Percentiles rank a stretch among this genome's conserved stretches.
phyloP scores from a whole-genome alignment of 2,329 filamentous ascomycete genomes.

The Dryadomyces quercivorus region DNA sequence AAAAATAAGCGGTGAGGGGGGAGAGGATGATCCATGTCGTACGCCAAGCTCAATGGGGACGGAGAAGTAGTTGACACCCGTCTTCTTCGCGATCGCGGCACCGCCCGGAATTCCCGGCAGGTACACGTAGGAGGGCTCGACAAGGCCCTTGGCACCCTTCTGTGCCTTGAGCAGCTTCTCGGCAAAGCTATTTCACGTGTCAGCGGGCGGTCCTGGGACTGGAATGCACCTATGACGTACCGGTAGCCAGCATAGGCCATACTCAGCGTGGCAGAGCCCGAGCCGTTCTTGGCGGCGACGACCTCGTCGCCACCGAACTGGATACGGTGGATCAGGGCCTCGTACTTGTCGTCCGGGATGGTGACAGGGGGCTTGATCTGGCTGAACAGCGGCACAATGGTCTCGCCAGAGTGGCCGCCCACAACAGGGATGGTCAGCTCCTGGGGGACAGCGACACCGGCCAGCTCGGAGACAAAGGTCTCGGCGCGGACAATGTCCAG shows the following conservation, averaged over 20 bases:
- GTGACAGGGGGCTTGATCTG: slow-evolving; percentile 67
- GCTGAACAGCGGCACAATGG: slow-evolving; percentile 96
- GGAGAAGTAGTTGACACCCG: slow-evolving; percentile 87
- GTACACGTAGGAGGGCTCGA: slow-evolving; percentile 95
- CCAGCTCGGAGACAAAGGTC: slow-evolving; percentile 84
- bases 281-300: slow-evolving; percentile 75
- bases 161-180: slow-evolving; percentile 84
- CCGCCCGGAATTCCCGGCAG: slow-evolving; percentile 81
- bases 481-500: slow-evolving; percentile 96
- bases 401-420: slow-evolving; percentile 95
- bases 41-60: slow-evolving; percentile 92
- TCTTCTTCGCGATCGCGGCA: slow-evolving; percentile 71
- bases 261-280: slow-evolving; percentile 71
- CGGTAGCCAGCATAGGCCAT: slow-evolving; percentile 91
- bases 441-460: slow-evolving; percentile 69
- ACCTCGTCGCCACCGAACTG: slow-evolving; percentile 97
- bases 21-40: slow-evolving; percentile 30
- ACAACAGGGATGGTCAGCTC: slow-evolving; percentile 83
- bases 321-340: slow-evolving; percentile 82
- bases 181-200: slow-evolving; percentile 54
- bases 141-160: slow-evolving; percentile 81
- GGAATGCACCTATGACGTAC: slow-evolving; percentile 32
- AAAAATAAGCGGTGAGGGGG: not conserved
- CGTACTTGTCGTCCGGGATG: slow-evolving; percentile 83
- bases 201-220: no score